Base-by-base conservation (phyloP, 768 basidiomycete species). In the Kwoniella sp. region DNA sequence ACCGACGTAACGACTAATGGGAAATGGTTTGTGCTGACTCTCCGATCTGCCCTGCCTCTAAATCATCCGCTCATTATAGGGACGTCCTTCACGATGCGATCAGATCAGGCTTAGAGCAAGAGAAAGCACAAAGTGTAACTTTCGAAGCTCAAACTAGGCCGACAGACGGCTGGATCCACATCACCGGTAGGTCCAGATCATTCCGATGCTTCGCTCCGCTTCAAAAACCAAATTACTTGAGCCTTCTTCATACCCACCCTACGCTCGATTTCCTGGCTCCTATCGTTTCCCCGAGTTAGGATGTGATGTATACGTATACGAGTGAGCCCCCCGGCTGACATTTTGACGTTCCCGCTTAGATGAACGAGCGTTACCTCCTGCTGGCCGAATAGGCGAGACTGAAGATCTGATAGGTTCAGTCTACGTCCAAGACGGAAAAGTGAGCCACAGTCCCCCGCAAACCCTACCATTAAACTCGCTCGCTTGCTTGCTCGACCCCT, bases 381-480 rank as follows among this genome's bases (percentile, higher is more conserved):
- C 76, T 24, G 77, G 77, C 13, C 61, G 79, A 33, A 80, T 80
- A 49, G 75, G 74, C 17, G 79, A 80, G 60, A 72, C 76, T 10
- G 77, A 80, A 60, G 79, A 80, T 62, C 64, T 78, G n/a, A 76
- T 80, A 21, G 77, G 71, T 6, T 68, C 67, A 15, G 73, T 80
- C n/a, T 80, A 76, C 55, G 79, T 80, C 1, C 63, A 76, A 56
- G 68, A 70, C 12, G 73, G 73, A 33, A 77, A 80, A 57, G 75
- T 79, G 21, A 37, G 74, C 58, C 4, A n/a, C 2, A 10, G 27
- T 37, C 30, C n/a, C n/a, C n/a, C n/a, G n/a, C n/a, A n/a, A n/a
- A n/a, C n/a, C n/a, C n/a, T n/a, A n/a, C n/a, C n/a, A n/a, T n/a
- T n/a, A n/a, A n/a, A n/a, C n/a, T n/a, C n/a, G n/a, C n/a, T n/a